These are phyloP conservation scores for Pharus latifolius DNA, from an alignment of 176 grass and related monocot genomes.

Conservation along the genomic window DNA sequence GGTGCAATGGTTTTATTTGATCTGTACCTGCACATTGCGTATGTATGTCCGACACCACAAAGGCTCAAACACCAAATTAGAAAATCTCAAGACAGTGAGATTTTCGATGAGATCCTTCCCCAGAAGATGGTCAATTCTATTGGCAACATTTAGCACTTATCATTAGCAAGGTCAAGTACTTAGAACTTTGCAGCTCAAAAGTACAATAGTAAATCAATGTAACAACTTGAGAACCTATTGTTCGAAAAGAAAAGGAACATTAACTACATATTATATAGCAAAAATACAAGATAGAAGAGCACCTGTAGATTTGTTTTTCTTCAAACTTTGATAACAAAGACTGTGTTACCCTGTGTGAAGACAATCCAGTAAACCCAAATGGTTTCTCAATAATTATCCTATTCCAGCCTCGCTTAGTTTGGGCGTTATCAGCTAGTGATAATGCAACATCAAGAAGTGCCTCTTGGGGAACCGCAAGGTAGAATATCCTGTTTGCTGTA, in stretches of 20 bases:
- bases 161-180: not conserved
- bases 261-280: not conserved
- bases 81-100: conserved; percentile 88
- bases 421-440: conserved; percentile 55
- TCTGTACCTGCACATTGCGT: conserved; percentile 77
- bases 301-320: conserved; percentile 95
- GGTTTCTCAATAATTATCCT: conserved; percentile 97
- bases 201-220: conserved; percentile 2
- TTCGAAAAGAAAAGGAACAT: not conserved
- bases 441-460: conserved; percentile 82
- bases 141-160: not conserved
- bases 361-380: conserved; percentile 83
- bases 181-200: not conserved
- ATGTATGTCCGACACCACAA: conserved; percentile 86
- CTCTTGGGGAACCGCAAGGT: conserved; percentile 94
- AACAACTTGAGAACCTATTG: not conserved
- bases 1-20: not conserved
- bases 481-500: conserved; percentile 87
- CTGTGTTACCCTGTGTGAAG: conserved; percentile 51
- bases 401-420: conserved; percentile 76
- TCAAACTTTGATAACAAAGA: conserved; percentile 69
- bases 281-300: conserved; percentile 9
- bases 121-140: conserved; percentile 91
- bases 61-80: conserved; percentile 96
- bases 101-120: conserved; percentile 97